Evolutionary conservation across 495 filamentous ascomycete genomes (phyloP), one percentile per base, ranked within the genome.

Genomic region (Penicillium goetzii): DNA sequence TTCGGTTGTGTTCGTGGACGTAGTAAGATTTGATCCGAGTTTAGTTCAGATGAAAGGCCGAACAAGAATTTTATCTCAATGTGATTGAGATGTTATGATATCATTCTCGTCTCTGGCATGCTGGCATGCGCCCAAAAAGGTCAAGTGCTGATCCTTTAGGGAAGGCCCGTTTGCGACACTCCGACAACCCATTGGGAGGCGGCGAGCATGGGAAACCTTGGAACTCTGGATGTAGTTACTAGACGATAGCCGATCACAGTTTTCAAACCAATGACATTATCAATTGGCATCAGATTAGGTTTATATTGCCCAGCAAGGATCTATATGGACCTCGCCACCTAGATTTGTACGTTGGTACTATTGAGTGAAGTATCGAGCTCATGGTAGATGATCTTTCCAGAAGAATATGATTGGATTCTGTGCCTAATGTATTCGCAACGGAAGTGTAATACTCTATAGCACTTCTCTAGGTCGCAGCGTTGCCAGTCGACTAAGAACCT

Each of bases 101-200:
- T 59, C 32, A 33, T 61, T 64, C 53, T 50, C 58, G 54, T 64
- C 60, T 63, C 30, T 43, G 41, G 53, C 45, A 47, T 45, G 38
- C 57, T 40, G 45, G 58, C 19, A 59, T 43, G 61, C 34, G 45
- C 59, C 36, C 47, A 50, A 54, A 61, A 15, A 49, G 50, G 63
- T 53, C 28, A 59, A 59, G 64, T 59, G 58, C 49, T 19, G 47
- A 63, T 59, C 36, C 19, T 5, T 58, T 58, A 17, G 25, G 32
- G 61, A 50, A 15, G 53, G 14, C 43, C 55, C 61, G 56, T 58
- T 63, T 59, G 45, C 56, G 56, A 58, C 40, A 15, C 23, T 17
- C 49, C 49, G 26, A 43, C 36, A 14, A 28, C 23, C 15, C 10
- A 23, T 49, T 64, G 59, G 47, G 59, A 60, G 59, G 51, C 66